Evolutionary conservation across 2,329 filamentous ascomycete species (phyloP).

Genomic region (Escovopsis sp.): DNA sequence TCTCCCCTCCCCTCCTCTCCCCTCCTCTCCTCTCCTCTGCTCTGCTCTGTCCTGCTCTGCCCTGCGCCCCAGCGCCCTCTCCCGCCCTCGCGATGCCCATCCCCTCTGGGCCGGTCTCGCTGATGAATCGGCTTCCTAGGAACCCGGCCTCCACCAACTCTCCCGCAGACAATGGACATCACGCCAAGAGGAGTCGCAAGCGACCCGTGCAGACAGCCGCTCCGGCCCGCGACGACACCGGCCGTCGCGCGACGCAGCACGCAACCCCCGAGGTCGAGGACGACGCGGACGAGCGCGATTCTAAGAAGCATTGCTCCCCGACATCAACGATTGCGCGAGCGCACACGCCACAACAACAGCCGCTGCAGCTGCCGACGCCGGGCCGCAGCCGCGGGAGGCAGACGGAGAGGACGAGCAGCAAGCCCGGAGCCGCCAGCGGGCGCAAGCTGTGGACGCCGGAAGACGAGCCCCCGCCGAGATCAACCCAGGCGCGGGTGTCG

Average conservation of each 20-base stretch:
- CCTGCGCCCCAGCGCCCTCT: too few relatives aligned
- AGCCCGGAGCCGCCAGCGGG: slow-evolving; percentile 6
- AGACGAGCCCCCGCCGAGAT: slow-evolving; percentile 9
- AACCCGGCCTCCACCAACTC: neutral
- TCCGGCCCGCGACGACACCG: neutral
- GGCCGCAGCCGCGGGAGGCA: slow-evolving; percentile 7
- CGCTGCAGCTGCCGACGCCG: slow-evolving; percentile 2
- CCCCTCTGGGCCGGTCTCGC: too few relatives aligned
- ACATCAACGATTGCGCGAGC: slow-evolving; percentile 10
- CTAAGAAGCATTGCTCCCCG: slow-evolving; percentile 17
- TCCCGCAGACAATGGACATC: neutral
- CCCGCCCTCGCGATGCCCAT: too few relatives aligned
- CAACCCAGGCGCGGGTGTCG: slow-evolving; percentile 2
- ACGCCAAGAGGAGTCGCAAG: neutral
- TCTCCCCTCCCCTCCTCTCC: too few relatives aligned
- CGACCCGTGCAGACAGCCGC: neutral
- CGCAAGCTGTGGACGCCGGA: slow-evolving; percentile 17
- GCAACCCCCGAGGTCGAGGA: slow-evolving; percentile 4
- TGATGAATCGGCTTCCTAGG: neutral
- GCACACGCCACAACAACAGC: slow-evolving; percentile 4
- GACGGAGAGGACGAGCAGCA: slow-evolving; percentile 7
- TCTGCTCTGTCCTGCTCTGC: too few relatives aligned
- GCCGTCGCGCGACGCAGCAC: neutral
- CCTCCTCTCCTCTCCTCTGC: too few relatives aligned
- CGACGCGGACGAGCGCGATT: slow-evolving; percentile 7